Evolutionary conservation across 2,329 filamentous ascomycete species (phyloP), one percentile per base, ranked within the genome.

Genomic region (Scedosporium aurantiacum): DNA sequence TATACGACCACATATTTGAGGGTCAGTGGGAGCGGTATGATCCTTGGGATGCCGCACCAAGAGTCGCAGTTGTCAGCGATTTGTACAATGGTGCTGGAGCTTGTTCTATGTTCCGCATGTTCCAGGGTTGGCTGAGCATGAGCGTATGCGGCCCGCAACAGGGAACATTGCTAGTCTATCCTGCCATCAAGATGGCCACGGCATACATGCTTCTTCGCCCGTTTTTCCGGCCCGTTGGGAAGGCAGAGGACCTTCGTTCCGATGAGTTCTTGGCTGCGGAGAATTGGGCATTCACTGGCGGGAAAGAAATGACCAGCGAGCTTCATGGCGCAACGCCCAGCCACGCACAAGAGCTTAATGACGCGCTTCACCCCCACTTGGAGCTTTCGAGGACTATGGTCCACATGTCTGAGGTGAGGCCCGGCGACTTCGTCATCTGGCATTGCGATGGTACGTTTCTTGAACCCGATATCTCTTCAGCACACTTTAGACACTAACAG

Each of bases 51-150:
- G 85, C 85, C 0, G 84, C 82, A 64, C 81, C 82, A 5, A 82
- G 92, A 3, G 78, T 93, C 0, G 73, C 76, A 0, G 90, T 88
- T 2, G 81, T 84, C 2, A 86, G 83, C 63, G 87, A 96, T 71
- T 75, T 92, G 40, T 94, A 97, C 70, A 80, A 90, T 58, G 90
- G 91, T 0, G 80, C 91, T 0, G 91, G 92, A 0, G 86, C 89
- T 0, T 96, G 90, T 73, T 87, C 82, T 55, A 90, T 91, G 78
- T 91, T 96, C 73, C 82, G 93, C 45, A 88, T 91, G 80, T 93
- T 90, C 72, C 92, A 97, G 74, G 92, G 91, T 18, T 97, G 92
- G 92, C 73, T 97, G 60, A 83, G 82, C 63, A 87, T 97, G 80
- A 91, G 87, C 62, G 75, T 78, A n/a, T 87, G 85, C 0, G 82